Base-by-base conservation (phyloP, 768 basidiomycete species). In the Tylopilus subfusipes region DNA sequence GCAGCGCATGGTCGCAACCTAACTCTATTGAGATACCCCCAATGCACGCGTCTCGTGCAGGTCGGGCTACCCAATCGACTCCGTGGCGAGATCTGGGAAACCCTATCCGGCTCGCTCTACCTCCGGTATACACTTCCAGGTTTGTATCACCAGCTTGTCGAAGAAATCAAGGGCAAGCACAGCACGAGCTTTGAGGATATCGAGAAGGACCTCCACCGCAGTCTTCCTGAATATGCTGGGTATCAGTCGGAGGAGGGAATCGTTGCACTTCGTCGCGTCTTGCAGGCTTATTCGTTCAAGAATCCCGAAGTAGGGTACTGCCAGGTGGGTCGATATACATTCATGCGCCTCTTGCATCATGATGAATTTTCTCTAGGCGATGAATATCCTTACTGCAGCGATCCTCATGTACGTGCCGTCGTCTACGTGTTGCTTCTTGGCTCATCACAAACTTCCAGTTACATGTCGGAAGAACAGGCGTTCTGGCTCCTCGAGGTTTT, bases 401-500 rank as follows among this genome's bases (percentile, higher is more conserved):
- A 87, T 96, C 63, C 76, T 96, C 48, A 93, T 95, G 92, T 93
- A 63, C 59, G 82, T 68, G 16, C 48, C 9, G 43, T 42, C 10
- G 3, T 22, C 31, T 52, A 36, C 24, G 42, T 39, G 47, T 27
- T 47, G 22, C 13, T 29, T 2, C 21, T 29, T 38, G 46, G 9
- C 60, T 70, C 40, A 65, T 48, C 13, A 7, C 18, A 3, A 27
- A 34, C 43, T 42, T 45, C 21, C 61, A 98, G 95, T 57, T 99
- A 98, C 69, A 93, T 97, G 93, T 96, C 93, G 3, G 97, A 99
- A 72, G 97, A 98, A 62, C 96, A 98, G 69, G 87, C 95, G 12
- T 99, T 99, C 69, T 98, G 95, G 95, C 77, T 98, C 7, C 78
- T 99, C 7, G 91, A 95, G 65, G 92, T 98, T 2, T 78, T 99